Base-by-base conservation (phyloP, 2,329 filamentous ascomycete genomes). In the Sporothrix protearum region DNA sequence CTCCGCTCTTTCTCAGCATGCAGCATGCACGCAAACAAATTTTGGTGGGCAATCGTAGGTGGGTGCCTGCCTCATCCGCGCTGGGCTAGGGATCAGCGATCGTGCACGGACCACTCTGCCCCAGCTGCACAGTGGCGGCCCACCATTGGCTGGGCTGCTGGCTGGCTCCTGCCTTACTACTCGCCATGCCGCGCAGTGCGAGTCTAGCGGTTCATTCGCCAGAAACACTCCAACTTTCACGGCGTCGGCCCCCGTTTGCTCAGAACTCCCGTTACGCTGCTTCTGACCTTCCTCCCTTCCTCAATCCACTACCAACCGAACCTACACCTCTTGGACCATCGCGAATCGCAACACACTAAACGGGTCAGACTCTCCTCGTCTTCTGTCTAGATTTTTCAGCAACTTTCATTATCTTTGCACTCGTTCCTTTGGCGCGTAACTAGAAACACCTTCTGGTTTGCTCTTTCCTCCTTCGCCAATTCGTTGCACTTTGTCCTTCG, bases 91-190 rank as follows among this genome's bases (percentile, higher is more conserved):
- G 25, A 25, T 36, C 55, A 49, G 30, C 55, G 49, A 16, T 25
- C 19, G 28, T 12, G 68, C 68, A 55, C 69, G 16, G 45, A 45
- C 59, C 69, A 64, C 59, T n/a, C 6, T 53, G 42, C 59, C 59
- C 28, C 59, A 45, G 36, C 59, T 63, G n/a, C 22, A 64, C 67
- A 30, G 22, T n/a, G 16, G 16, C 59, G 14, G 36, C 28, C 51
- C 53, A n/a, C 68, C 19, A 72, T 72, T 72, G 71, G 71, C 57
- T 63, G 42, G 39, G 42, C 19, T 47, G 14, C 42, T 72, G 71
- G 71, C 47, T 55, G 55, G 30, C 61, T 64, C 53, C 39, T 30
- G 30, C 33, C 45, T 64, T 61, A 39, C 22, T 42, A 63, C 47
- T 51, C 42, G n/a, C 42, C 70, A 63, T 55, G 55, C 64, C 47